A percentile compares a stretch with the other conserved stretches of the same genome.
phyloP scores from a whole-genome alignment of 2,329 filamentous ascomycete genomes.

The Penicillium frequentans region DNA sequence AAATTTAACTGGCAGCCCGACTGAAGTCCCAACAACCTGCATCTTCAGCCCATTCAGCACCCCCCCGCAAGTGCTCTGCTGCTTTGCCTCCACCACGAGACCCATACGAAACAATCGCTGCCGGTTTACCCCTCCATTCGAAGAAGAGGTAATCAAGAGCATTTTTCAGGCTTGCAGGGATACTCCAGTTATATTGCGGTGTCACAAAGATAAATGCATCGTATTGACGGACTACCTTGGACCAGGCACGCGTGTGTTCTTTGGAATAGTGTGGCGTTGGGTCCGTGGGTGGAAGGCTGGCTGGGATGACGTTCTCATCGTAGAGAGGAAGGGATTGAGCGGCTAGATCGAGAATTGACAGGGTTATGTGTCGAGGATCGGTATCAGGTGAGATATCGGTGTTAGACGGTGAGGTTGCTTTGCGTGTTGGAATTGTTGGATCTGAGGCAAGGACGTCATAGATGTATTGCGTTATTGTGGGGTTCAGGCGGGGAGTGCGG shows the following conservation, averaged over 20 bases:
- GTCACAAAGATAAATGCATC: constrained; percentile 45
- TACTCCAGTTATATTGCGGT: constrained; percentile 56
- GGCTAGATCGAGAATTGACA: constrained; percentile 34
- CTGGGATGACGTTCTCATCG: constrained; percentile 41
- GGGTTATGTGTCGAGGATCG: constrained; percentile 18
- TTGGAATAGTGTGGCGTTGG: constrained; percentile 35
- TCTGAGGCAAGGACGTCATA: constrained; percentile 24
- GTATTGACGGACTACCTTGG: constrained; percentile 31
- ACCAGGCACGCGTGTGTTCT: constrained; percentile 40
- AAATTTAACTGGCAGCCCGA: constrained; percentile 30
- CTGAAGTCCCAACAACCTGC: constrained; percentile 30
- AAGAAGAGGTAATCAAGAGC: constrained; percentile 62
- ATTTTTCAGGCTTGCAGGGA: constrained; percentile 59
- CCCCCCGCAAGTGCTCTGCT: constrained; percentile 34
- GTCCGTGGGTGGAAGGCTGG: constrained; percentile 28
- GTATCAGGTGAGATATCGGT: constrained; percentile 7
- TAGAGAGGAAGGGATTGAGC: constrained; percentile 38
- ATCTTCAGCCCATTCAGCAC: constrained; percentile 39
- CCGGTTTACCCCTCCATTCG: constrained; percentile 59
- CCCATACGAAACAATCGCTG: constrained; percentile 57
- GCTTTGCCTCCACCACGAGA: constrained; percentile 42
- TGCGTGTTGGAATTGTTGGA: constrained; percentile 17
- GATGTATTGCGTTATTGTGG: constrained; percentile 35
- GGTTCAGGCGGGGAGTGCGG: constrained; percentile 36
- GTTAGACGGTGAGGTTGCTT: not conserved